Base-by-base conservation (phyloP, 179 eudicot species). In the Amaranthus tricolor region DNA sequence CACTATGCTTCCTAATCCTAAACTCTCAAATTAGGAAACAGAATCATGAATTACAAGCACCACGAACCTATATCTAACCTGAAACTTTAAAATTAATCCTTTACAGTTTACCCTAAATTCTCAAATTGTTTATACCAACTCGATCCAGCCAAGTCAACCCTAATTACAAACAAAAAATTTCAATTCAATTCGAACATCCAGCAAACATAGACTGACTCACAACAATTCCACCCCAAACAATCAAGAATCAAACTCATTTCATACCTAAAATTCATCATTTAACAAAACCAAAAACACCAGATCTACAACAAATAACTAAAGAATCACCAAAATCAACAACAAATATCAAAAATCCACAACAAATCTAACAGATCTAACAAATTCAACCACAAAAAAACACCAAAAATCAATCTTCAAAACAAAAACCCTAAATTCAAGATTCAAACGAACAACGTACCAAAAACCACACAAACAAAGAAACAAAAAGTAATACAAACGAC, bases 251-350 rank as follows among this genome's bases (percentile, higher is more conserved):
- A 24, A 11, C 19, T 48, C 72, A 70, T 24, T 17, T 31, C 60
- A 54, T 51, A 31, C 20, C 49, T 49, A 10, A 74, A 60, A 77
- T 70, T 77, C 58, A 72, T 11, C 52, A 61, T 24, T 51, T 4
- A 53, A 60, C 13, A 72, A 50, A 64, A 57, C 61, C n/a, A 4
- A 48, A 68, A 76, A 0, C 2, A 64, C 62, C 75, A 72, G 83
- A 80, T 80, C 80, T 81, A 74, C 68, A 77, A 70, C 55, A 24
- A 72, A 66, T 21, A 44, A 60, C 45, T 60, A 60, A 47, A 59
- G 44, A 80, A 52, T 15, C 65, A 74, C 9, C 74, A 74, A 19
- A 70, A 47, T 2, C 17, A 60, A 62, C 54, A 53, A 24, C 7
- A 69, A 70, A 19, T 44, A 56, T 21, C 24, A 47, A 53, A 43